Evolutionary conservation across 805 yeast species (phyloP), one percentile per base, ranked within the genome.

Genomic region (Cyberlindnera samutprakarnensis): DNA sequence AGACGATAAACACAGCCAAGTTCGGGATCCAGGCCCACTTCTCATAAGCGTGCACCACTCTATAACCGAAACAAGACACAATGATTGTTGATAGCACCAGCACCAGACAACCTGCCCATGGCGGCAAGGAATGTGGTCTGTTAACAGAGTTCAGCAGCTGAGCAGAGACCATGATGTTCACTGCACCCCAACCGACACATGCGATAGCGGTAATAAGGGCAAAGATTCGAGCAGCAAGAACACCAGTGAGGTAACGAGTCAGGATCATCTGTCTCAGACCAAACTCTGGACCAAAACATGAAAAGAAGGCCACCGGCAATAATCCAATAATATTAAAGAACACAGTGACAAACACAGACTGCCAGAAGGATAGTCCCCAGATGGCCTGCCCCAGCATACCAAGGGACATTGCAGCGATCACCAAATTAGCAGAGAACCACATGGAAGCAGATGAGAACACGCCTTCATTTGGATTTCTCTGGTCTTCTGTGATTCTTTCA

Each of bases 151-250:
- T 76, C 38, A 87, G 64, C 42, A 87, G 62, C 57, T 85, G 92
- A 16, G 95, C 95, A 22, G 92, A 76, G 19, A 87, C 81, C 73
- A 87, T 82, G 40, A 83, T 84, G 60, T 88, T 88, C 29, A 86
- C 90, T 8, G 95, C 85, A 59, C 92, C 83, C 96, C 96, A 88
- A 47, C 96, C 96, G 35, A 87, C 74, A 70, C 95, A 84, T 18
- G 95, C 88, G 41, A 88, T 57, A 49, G 77, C 71, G 53, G 87
- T 86, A 54, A 88, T 66, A 28, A 79, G 56, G 8, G 94, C 78
- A 50, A 85, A 80, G 36, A 86, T 67, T 55, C 94, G 72, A 60
- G 82, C 78, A 28, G 81, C 78, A 20, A 64, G 54, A 57, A 79
- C 75, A 42, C 96, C 96, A 41, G 78, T 68, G 46, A 86, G 68